Base-by-base conservation (phyloP, 164 flowering plant genomes). In the Piper longum region DNA sequence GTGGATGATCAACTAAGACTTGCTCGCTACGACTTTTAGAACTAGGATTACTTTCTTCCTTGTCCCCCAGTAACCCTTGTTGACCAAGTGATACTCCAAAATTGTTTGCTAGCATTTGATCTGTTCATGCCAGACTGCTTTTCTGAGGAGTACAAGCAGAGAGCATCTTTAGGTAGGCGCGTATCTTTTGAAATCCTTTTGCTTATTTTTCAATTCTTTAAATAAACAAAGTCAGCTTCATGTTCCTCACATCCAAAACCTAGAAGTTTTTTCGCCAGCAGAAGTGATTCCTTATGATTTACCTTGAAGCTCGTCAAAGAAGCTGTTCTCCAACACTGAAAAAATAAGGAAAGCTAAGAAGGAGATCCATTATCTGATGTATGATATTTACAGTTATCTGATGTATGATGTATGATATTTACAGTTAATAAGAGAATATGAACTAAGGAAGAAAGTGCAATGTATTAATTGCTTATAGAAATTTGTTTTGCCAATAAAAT, bases 321-420 rank as follows among this genome's bases (percentile, higher is more conserved):
- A 51, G 88, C 88, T 41, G 87, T 89, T 65, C 70, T 73, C 91
- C 93, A 85, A 64, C 91, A 82, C 95, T 85, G 75, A 63, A 76
- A 74, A 5, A 48, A 48, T 48, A 48, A 2, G 52, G 3, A 48
- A 5, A 48, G 11, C 8, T 44, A 11, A 44, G 11, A 44, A 44
- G 11, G 11, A 44, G 11, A 5, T 1, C 7, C 48, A 44, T 44
- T 6, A 48, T 2, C 52, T 45, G 52, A 12, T 48, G 52, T 9
- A 48, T 9, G 9, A 48, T 0, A 8, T 48, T 1, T 48, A 48
- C 14, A 48, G 14, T 9, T 9, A 48, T 48, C 52, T 26, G 36
- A 26, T 26, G 2, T 0, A 26, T 26, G 52, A 12, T 48, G 52
- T 9, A 48, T 9, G 9, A 48, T 0, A 8, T 48, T 1, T 48